phyloP scores from a whole-genome alignment of 2,329 filamentous ascomycete species.

The Tolypocladium paradoxum region DNA sequence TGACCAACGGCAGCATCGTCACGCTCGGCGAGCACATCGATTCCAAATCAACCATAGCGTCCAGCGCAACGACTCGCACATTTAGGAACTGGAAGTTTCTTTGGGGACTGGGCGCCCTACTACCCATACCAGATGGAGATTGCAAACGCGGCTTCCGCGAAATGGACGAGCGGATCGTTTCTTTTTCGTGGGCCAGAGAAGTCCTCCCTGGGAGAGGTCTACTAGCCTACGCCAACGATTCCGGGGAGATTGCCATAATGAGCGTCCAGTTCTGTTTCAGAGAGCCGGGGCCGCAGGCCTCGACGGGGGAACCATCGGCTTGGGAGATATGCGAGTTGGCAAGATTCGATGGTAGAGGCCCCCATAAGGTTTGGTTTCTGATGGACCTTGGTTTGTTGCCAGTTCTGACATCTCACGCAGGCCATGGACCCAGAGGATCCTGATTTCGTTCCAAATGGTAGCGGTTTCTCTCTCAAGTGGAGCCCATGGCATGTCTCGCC shows the following conservation, averaged over 20 bases:
- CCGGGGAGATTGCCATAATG: conserved; percentile 38
- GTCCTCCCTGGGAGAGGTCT: conserved; percentile 30
- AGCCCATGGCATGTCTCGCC: conserved; percentile 37
- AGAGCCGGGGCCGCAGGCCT: conserved; percentile 4
- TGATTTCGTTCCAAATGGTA: conserved; percentile 36
- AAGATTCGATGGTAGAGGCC: conserved; percentile 36
- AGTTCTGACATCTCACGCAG: conserved; percentile 7
- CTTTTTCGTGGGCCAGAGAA: conserved; percentile 43
- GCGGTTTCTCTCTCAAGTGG: conserved; percentile 42
- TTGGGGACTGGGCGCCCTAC: conserved; percentile 43
- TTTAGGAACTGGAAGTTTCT: conserved; percentile 42
- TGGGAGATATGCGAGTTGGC: conserved; percentile 42
- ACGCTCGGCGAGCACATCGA: conserved; percentile 39
- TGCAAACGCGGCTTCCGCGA: conserved; percentile 17
- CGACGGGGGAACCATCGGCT: conserved; percentile 16
- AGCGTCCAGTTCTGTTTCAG: conserved; percentile 28
- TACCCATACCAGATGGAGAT: conserved; percentile 35
- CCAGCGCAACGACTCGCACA: conserved; percentile 23
- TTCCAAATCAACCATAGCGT: conserved; percentile 12
- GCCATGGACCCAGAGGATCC: conserved; percentile 27
- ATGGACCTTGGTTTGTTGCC: too few species aligned
- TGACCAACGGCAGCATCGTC: conserved; percentile 37
- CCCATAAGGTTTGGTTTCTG: conserved; percentile 22
- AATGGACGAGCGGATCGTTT: conserved; percentile 34
- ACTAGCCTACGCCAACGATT: conserved; percentile 41